Conservation (phyloP, 2,329 filamentous ascomycete genomes). For the Trichophyton benhamiae region DNA sequence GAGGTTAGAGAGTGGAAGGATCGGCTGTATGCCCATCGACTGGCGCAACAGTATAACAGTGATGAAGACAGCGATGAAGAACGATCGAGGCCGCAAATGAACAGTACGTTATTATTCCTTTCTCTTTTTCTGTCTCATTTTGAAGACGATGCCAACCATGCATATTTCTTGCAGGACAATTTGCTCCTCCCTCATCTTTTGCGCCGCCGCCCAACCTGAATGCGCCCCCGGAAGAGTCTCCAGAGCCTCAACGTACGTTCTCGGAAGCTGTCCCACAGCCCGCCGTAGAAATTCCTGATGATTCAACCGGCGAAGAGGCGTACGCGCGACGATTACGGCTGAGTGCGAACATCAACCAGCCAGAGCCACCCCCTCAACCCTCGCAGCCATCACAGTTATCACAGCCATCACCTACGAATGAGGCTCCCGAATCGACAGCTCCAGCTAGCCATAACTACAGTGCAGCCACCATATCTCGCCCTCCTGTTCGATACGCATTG, state of each 20-base stretch:
- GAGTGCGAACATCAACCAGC: conserved; percentile 31
- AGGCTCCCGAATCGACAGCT: conserved; percentile 17
- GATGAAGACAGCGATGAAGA: conserved; percentile 40
- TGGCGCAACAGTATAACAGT: conserved; percentile 33
- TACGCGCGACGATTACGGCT: conserved; percentile 52
- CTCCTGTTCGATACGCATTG: conserved; percentile 60
- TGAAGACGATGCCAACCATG: not conserved
- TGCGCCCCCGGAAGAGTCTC: conserved; percentile 22
- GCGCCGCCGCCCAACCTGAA: conserved; percentile 40
- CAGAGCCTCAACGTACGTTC: conserved; percentile 8
- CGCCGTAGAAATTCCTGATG: conserved; percentile 40
- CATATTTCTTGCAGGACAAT: conserved; percentile 28
- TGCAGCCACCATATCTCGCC: conserved; percentile 58
- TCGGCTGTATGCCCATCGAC: conserved; percentile 60
- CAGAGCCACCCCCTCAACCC: conserved; percentile 10
- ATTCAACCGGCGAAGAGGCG: conserved; percentile 56
- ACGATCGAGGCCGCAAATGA: conserved; percentile 32
- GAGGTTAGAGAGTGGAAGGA: conserved; percentile 80
- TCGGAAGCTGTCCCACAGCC: conserved; percentile 24
- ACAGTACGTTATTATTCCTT: conserved; percentile 29
- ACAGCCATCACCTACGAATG: conserved; percentile 12
- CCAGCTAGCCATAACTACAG: conserved; percentile 24
- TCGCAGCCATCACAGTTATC: not conserved
- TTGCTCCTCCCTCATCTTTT: conserved; percentile 40
- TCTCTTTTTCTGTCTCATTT: conserved; percentile 2